These are phyloP conservation scores for Chrysoporthe cubensis DNA, from an alignment of 2,329 filamentous ascomycete genomes.

Conservation along the genomic window DNA sequence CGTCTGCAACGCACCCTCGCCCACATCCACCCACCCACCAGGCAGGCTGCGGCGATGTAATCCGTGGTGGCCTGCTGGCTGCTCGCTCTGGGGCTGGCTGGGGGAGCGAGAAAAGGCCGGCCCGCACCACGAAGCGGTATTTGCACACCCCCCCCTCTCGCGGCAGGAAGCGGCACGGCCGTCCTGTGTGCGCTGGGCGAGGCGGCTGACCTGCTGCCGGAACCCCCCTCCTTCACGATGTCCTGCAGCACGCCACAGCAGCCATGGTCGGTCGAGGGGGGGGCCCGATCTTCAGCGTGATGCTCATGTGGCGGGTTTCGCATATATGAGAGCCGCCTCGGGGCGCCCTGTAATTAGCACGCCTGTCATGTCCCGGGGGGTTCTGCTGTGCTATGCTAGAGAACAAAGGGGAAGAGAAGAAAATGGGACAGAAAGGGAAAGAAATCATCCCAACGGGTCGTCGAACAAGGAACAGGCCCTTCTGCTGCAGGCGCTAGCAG, in stretches of 20 bases:
- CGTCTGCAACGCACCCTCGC: constrained; percentile 15
- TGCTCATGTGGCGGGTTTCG: neutral
- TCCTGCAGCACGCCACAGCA: neutral
- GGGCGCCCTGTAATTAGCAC: neutral
- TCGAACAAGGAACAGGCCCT: constrained; percentile 23
- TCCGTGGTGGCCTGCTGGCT: neutral
- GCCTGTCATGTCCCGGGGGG: constrained; percentile 3
- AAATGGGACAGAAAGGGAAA: neutral
- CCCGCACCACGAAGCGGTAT: neutral
- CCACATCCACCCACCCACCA: constrained; percentile 12
- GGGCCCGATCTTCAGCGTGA: neutral
- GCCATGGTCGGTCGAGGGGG: neutral
- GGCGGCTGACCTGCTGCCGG: neutral
- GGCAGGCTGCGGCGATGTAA: neutral
- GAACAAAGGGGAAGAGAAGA: neutral
- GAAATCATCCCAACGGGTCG: constrained; percentile 4
- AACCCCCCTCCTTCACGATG: neutral
- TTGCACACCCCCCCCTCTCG: too few species aligned
- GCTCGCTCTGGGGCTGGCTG: too few species aligned
- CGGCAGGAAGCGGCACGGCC: too few species aligned
- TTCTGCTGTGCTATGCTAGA: too few species aligned
- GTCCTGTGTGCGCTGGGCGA: neutral
- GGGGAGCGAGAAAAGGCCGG: neutral
- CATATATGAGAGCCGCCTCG: neutral
- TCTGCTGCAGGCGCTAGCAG: constrained; percentile 22